Percentiles rank a stretch among this genome's conserved stretches.
phyloP scores from a whole-genome alignment of 83 land plant species.

The Picea mariana region DNA sequence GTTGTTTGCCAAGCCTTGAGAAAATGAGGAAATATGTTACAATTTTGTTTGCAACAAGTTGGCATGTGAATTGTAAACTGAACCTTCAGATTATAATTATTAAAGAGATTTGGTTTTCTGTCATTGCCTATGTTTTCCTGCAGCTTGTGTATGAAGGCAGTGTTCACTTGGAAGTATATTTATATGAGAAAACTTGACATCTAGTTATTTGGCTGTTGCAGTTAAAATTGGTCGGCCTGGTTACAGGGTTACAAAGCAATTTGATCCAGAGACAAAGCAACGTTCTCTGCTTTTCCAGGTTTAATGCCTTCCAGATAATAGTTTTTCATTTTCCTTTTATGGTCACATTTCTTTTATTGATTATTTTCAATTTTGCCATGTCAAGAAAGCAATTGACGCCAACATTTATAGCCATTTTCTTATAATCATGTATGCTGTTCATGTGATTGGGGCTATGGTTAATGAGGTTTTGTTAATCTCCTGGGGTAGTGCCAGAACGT shows the following conservation, averaged over 20 bases:
- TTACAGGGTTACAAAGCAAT: conserved; percentile 96
- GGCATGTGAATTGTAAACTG: too few species aligned
- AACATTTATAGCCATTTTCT: too few species aligned
- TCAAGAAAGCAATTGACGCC: background rate
- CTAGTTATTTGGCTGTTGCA: conserved; percentile 33
- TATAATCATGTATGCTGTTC: too few species aligned
- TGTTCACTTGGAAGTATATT: background rate
- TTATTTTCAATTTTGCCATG: background rate
- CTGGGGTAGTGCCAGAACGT: too few species aligned
- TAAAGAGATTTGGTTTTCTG: background rate
- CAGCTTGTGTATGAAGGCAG: background rate
- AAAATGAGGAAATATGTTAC: too few species aligned
- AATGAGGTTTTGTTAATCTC: too few species aligned
- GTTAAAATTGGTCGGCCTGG: conserved; percentile 99
- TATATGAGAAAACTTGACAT: background rate
- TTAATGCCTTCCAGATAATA: background rate
- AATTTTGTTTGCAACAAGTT: too few species aligned
- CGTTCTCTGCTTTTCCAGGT: conserved; percentile 99
- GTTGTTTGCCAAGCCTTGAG: too few species aligned
- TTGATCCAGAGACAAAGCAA: conserved; percentile 91
- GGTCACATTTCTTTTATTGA: background rate
- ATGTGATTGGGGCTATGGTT: too few species aligned
- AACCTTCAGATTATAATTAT: too few species aligned
- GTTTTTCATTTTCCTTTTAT: background rate
- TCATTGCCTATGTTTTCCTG: background rate